Base-by-base conservation (phyloP, 2,329 filamentous ascomycete species). In the Didymella keratinophila region DNA sequence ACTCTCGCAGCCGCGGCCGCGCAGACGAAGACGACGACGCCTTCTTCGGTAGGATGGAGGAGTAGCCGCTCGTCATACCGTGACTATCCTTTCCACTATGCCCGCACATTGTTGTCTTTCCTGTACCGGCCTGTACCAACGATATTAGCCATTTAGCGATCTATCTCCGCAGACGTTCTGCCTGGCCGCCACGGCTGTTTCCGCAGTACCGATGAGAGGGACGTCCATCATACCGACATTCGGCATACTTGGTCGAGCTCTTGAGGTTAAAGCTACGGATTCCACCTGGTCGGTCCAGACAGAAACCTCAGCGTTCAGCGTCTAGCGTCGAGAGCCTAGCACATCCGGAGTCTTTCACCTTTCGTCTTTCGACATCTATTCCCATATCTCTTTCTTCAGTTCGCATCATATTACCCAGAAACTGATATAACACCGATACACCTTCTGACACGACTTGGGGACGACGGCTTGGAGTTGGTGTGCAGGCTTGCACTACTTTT, bases 21-120 rank as follows among this genome's bases (percentile, higher is more conserved):
- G 89, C 88, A 76, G 91, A 96, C 69, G 93, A 97, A 69, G 93
- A 96, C 63, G 94, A 98, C 66, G 93, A 97, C 66, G 93, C 93
- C 73, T 90, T 98, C 70, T 99, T 99, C 81, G 93, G 93, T 56
- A 87, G 87, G 67, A 98, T 98, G 94, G 95, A 99, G 79, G 92
- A 96, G 62, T 78, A 70, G 58, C 14, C 21, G 25, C 20, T 42
- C 16, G 46, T 18, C 21, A 36, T 20, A 14, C n/a, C 21, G 21
- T 53, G 18, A 8, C 32, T 16, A 9, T 25, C n/a, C 23, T 32
- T 28, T 51, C 37, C 27, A 52, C 48, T 21, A 53, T 45, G 37
- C 49, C 52, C 58, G n/a, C 52, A 44, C 9, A 43, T 58, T 55
- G 10, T 42, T 53, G 46, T 58, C 47, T 37, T 59, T 36, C 52